Evolutionary conservation across 805 yeast species (phyloP), one percentile per base, ranked within the genome.

Genomic region (Scheffersomyces ergatensis): DNA sequence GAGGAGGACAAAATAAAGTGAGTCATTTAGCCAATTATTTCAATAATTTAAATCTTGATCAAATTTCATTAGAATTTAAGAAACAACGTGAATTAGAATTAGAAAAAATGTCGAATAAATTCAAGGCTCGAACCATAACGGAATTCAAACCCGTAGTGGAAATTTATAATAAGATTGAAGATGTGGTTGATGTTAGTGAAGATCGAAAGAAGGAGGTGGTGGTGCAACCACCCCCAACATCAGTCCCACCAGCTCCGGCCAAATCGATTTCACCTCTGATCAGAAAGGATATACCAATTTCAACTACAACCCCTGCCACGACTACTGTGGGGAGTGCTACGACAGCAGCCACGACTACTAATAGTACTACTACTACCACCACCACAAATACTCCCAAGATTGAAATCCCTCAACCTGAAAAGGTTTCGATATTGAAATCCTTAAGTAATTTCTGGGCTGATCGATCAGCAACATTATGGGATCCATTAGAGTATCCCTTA

Each of bases 391-490:
- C n/a, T 19, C 38, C 25, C 19, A 16, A 21, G 1, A 24, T 38
- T 14, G 68, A 65, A 11, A 51, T 67, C 27, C 67, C 71, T 0
- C 73, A 66, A 37, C 73, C 73, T 5, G 97, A 90, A 54, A 78
- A 80, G 49, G 78, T 82, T 17, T 83, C 97, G 0, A 62, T 93
- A 26, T 77, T 93, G 67, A 88, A 86, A 52, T 81, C 95, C 0
- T 67, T 95, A 41, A 79, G 95, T 0, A 88, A 83, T 52, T 93
- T 93, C 62, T 93, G 98, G 98, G 97, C 97, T 1, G 98, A 93
- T 63, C 70, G 99, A 53, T 87, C 98, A 1, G 93, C 97, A 0
- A 84, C 95, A 1, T 73, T 93, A 16, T 95, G 98, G 98, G 89
- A 87, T 49, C 95, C 97, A 0, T 68, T 93, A 25, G 83, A 78